Evolutionary conservation across 768 basidiomycete species (phyloP), one percentile per base, ranked within the genome.

Genomic region (Tylopilus felleus): DNA sequence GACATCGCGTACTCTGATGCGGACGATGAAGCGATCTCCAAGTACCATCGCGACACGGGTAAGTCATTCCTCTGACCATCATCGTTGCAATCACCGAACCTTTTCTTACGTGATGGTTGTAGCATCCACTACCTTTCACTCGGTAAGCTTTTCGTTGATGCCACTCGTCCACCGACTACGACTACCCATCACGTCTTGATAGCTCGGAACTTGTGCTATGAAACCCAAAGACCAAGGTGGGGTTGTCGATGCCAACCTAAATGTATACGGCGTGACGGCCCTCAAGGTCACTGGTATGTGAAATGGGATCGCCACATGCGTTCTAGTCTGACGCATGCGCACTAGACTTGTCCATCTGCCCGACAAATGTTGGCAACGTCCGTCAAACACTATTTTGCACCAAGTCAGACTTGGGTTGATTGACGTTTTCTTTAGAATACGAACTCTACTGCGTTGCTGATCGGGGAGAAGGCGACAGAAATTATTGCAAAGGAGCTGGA

Each of bases 171-270:
- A 3, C 5, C 19, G 38, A 38, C 3, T 16, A 10, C 19, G 38
- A 19, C 4, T 4, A 8, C n/a, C 22, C 17, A 9, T 22, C 3
- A 2, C 3, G 9, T 41, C 17, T 0, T n/a, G 36, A 36, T 16
- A 85, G 83, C 71, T 83, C 4, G 85, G 85, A 38, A 87, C 85
- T 0, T 86, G 84, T 51, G 77, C 84, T 0, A 87, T 87, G 86
- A 85, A 85, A 65, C 76, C 82, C 0, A 76, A 78, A 1, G 74
- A 80, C 13, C 49, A 76, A 28, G 77, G 77, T 2, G 87, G 86
- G 5, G 86, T 89, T 7, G 83, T 88, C 5, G 84, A 88, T 60
- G 51, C 75, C 4, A 70, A 71, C 27, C 64, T 88, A 44, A 84
- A 82, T 52, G 84, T 88, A 8, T 85, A 87, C 56, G 83, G 83